Percentiles rank a stretch among this genome's conserved stretches.
These are phyloP conservation scores for Ceratobasidium sp. DNA, from an alignment of 1,284 basidiomycete genomes.

Conservation along the genomic window DNA sequence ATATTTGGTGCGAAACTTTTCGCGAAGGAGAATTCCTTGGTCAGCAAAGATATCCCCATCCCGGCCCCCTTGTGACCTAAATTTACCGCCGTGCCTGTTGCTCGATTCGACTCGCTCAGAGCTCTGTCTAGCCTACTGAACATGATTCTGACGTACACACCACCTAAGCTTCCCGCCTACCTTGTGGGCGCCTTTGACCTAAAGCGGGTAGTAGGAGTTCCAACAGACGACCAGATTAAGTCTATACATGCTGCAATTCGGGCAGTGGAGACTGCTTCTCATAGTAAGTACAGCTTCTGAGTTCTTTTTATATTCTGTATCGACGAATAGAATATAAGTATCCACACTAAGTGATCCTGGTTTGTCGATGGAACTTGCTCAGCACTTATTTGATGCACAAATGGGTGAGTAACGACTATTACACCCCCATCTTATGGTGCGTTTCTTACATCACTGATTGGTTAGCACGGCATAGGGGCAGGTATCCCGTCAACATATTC, in stretches of 20 bases:
- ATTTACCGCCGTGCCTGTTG: no score
- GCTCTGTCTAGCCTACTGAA: no score
- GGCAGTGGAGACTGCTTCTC: neutral
- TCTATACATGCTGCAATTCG: neutral
- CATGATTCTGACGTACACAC: neutral
- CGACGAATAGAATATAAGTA: neutral
- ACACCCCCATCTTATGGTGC: neutral
- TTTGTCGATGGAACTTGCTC: neutral
- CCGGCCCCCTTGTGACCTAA: no score
- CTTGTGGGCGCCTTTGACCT: slow-evolving; percentile 1
- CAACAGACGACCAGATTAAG: neutral
- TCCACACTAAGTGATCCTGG: neutral
- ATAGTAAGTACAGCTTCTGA: neutral
- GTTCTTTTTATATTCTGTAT: no score
- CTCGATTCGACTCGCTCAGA: no score
- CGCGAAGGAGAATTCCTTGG: no score
- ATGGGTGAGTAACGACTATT: neutral
- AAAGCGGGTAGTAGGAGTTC: slow-evolving; percentile 7
- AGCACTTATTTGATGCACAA: slow-evolving; percentile 15
- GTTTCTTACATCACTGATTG: neutral
- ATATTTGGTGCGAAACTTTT: no score
- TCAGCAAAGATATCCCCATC: no score
- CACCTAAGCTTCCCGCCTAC: slow-evolving; percentile 3
- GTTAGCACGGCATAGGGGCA: neutral
- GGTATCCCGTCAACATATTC: neutral